phyloP scores from a whole-genome alignment of 768 basidiomycete genomes.

The Trametes cinnabarina region DNA sequence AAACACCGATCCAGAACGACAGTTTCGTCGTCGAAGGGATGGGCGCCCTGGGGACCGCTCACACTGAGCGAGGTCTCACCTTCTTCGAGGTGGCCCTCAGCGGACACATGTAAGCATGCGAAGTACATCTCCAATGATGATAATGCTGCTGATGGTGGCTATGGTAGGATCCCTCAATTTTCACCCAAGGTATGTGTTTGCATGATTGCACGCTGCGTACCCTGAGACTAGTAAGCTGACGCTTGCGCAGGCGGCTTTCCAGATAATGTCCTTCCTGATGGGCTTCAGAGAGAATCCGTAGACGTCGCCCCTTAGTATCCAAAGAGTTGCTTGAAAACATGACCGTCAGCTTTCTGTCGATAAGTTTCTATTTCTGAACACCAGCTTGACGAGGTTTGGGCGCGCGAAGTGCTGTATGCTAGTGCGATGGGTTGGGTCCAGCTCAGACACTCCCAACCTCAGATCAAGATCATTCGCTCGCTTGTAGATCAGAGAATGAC shows the following conservation, averaged over 20 bases:
- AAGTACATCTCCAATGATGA: no score
- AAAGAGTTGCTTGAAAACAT: no score
- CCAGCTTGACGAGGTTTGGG: no score
- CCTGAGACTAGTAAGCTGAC: not conserved
- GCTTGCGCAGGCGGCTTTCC: conserved; percentile 55
- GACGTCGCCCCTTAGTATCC: not conserved
- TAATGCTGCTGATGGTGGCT: no score
- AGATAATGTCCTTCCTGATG: conserved; percentile 67
- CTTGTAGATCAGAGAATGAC: no score
- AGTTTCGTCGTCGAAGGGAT: conserved; percentile 71
- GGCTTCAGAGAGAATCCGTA: conserved; percentile 45
- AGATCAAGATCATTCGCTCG: no score
- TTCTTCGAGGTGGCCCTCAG: conserved; percentile 65
- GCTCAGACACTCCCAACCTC: no score
- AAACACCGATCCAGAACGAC: conserved; percentile 60
- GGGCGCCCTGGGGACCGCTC: conserved; percentile 62
- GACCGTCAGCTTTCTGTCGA: no score
- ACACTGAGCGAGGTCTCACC: conserved; percentile 65
- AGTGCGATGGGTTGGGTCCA: no score
- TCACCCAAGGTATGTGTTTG: conserved; percentile 50
- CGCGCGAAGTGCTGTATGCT: no score
- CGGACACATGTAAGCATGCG: conserved; percentile 70
- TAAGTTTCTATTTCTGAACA: no score
- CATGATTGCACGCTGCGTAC: not conserved
- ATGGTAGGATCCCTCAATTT: conserved; percentile 62